phyloP scores from a whole-genome alignment of 208 protist genomes.

The Strigomonas galati region DNA sequence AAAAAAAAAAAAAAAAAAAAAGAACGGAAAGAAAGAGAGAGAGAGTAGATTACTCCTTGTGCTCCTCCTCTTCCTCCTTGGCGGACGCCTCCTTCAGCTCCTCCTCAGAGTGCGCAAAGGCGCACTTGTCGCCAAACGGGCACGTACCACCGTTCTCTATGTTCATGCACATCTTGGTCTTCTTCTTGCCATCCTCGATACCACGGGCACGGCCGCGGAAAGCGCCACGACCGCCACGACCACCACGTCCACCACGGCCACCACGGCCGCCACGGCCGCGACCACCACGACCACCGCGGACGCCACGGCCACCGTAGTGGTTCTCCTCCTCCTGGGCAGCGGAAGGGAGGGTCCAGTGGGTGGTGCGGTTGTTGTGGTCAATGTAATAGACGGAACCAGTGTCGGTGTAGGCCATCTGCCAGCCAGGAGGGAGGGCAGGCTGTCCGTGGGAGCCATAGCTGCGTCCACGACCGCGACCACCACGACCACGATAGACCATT shows the following conservation, averaged over 20 bases:
- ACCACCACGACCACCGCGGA: slow-evolving; percentile 23
- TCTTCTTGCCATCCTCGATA: slow-evolving; percentile 79
- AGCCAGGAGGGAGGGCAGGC: slow-evolving; percentile 57
- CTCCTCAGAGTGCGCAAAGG: slow-evolving; percentile 81
- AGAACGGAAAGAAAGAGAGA: slow-evolving; percentile 13
- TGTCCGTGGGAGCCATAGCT: neutral
- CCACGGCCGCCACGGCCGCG: slow-evolving; percentile 25
- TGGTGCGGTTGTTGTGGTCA: slow-evolving; percentile 86
- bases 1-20: slow-evolving; percentile 15
- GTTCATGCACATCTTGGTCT: slow-evolving; percentile 94
- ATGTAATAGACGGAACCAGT: slow-evolving; percentile 82
- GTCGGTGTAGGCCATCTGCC: slow-evolving; percentile 72
- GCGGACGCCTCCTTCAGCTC: slow-evolving; percentile 52
- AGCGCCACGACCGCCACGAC: slow-evolving; percentile 26
- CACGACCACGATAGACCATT: slow-evolving; percentile 1
- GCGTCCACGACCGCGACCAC: neutral
- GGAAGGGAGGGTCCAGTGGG: slow-evolving; percentile 72
- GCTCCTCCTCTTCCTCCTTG: slow-evolving; percentile 17
- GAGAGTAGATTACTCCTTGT: slow-evolving; percentile 1
- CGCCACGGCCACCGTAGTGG: slow-evolving; percentile 7
- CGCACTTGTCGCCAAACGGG: slow-evolving; percentile 80
- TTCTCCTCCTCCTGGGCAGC: slow-evolving; percentile 25
- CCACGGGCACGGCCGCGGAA: slow-evolving; percentile 49
- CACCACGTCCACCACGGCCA: neutral
- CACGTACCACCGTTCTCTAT: slow-evolving; percentile 82